Evolutionary conservation across 2,329 filamentous ascomycete species (phyloP).

Genomic region (Penicillium sp.): DNA sequence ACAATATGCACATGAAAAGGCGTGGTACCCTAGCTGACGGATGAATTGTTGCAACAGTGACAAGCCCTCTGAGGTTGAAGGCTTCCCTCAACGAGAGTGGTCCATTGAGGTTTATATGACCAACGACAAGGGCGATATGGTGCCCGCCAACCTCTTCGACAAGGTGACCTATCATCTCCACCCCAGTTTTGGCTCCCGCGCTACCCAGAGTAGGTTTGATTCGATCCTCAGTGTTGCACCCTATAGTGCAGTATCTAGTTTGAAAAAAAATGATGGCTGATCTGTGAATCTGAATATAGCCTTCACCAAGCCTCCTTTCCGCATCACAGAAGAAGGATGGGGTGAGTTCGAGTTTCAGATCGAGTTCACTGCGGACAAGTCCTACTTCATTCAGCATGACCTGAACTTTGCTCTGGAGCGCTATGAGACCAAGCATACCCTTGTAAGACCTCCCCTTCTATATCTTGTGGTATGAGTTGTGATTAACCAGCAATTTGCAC

Average conservation of each 20-base stretch:
- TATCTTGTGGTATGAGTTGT: background rate
- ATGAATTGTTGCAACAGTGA: slow-evolving; percentile 50
- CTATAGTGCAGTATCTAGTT: background rate
- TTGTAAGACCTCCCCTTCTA: slow-evolving; percentile 50
- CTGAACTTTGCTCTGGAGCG: slow-evolving; percentile 78
- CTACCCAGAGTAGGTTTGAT: slow-evolving; percentile 67
- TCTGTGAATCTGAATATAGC: slow-evolving; percentile 45
- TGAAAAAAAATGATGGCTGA: slow-evolving; percentile 3
- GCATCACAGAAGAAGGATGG: slow-evolving; percentile 91
- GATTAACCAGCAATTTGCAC: background rate
- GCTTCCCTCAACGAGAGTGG: slow-evolving; percentile 91
- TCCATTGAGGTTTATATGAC: slow-evolving; percentile 78
- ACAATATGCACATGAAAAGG: background rate
- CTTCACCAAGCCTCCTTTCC: slow-evolving; percentile 80
- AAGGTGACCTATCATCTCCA: slow-evolving; percentile 92
- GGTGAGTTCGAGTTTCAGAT: slow-evolving; percentile 97
- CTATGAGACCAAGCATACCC: slow-evolving; percentile 76
- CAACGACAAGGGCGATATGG: slow-evolving; percentile 79
- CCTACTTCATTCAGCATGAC: slow-evolving; percentile 76
- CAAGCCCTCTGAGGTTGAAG: slow-evolving; percentile 74
- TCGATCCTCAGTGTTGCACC: background rate
- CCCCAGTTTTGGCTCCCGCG: slow-evolving; percentile 79
- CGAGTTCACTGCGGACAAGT: slow-evolving; percentile 79
- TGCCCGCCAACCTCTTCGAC: slow-evolving; percentile 78
- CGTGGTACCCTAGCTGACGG: slow-evolving; percentile 3